Evolutionary conservation across 176 grass and related monocot genomes (phyloP).

Genomic region (Triticum dicoccoides): DNA sequence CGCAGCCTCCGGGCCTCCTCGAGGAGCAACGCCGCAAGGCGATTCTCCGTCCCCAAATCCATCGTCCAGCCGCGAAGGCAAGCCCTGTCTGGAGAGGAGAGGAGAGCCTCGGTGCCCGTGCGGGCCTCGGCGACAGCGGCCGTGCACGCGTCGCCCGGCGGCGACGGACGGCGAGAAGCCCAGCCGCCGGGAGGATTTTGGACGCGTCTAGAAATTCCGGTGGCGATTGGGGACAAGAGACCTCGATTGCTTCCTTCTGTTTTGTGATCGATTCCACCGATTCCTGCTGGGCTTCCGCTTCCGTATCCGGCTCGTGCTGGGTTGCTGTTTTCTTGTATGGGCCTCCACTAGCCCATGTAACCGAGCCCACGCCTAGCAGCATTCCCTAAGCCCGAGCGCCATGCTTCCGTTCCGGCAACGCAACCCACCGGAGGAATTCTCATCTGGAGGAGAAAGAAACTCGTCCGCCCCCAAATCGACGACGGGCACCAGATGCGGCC

Average conservation of each 20-base stretch:
- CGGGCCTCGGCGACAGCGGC: not conserved
- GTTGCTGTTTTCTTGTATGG: not conserved
- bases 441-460: conserved; percentile 1
- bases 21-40: conserved; percentile 49
- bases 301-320: not conserved
- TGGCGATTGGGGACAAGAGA: not conserved
- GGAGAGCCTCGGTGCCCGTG: no score
- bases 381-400: not conserved
- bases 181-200: not conserved
- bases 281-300: not conserved
- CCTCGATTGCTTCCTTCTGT: not conserved
- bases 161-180: not conserved
- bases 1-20: conserved; percentile 58
- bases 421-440: conserved; percentile 1
- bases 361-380: not conserved
- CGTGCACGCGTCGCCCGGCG: no score
- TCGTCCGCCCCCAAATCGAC: not conserved
- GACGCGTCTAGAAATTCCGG: not conserved
- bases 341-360: not conserved
- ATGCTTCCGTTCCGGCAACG: not conserved
- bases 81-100: not conserved
- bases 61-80: not conserved
- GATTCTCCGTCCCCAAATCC: conserved; percentile 66
- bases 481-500: conserved; percentile 20
- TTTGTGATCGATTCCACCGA: not conserved